Conservation (phyloP, 495 filamentous ascomycete species). For the Xylaria palmicola region DNA sequence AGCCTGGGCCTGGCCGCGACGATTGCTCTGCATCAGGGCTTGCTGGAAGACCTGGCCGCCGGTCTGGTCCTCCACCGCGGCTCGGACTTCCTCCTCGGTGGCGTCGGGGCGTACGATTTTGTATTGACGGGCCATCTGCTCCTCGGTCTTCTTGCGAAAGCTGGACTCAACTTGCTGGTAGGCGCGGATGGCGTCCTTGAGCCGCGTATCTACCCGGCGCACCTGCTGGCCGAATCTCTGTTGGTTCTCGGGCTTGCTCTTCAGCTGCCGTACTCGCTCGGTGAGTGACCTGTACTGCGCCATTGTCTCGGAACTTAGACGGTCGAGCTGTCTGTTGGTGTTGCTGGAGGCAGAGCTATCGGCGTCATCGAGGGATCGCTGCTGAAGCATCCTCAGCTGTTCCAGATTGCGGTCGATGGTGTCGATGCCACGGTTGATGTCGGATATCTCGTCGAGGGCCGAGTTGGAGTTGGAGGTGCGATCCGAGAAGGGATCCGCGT, state of each 20-base stretch:
- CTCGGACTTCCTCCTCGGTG: constrained; percentile 73
- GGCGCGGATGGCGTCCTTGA: constrained; percentile 73
- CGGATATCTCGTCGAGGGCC: constrained; percentile 78
- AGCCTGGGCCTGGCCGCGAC: constrained; percentile 75
- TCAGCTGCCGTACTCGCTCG: constrained; percentile 72
- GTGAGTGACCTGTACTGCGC: constrained; percentile 72
- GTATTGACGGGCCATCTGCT: constrained; percentile 84
- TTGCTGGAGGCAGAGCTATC: constrained; percentile 50
- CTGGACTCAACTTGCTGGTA: constrained; percentile 76
- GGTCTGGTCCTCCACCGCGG: constrained; percentile 69
- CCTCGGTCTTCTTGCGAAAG: constrained; percentile 73
- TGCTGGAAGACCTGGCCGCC: constrained; percentile 76
- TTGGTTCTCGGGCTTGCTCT: constrained; percentile 71
- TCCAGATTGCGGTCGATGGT: constrained; percentile 65
- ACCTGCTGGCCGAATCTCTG: constrained; percentile 75
- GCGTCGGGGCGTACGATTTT: constrained; percentile 86
- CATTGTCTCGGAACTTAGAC: constrained; percentile 69
- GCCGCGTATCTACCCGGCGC: constrained; percentile 69
- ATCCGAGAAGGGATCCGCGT: constrained; percentile 42
- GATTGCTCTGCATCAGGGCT: constrained; percentile 69
- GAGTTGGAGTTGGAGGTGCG: constrained; percentile 67
- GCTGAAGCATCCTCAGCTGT: constrained; percentile 58
- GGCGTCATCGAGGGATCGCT: constrained; percentile 57
- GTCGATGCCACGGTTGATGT: constrained; percentile 75
- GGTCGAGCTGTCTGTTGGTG: constrained; percentile 58